Evolutionary conservation across 208 protist species (phyloP).

Genomic region (Crithidia sp.): DNA sequence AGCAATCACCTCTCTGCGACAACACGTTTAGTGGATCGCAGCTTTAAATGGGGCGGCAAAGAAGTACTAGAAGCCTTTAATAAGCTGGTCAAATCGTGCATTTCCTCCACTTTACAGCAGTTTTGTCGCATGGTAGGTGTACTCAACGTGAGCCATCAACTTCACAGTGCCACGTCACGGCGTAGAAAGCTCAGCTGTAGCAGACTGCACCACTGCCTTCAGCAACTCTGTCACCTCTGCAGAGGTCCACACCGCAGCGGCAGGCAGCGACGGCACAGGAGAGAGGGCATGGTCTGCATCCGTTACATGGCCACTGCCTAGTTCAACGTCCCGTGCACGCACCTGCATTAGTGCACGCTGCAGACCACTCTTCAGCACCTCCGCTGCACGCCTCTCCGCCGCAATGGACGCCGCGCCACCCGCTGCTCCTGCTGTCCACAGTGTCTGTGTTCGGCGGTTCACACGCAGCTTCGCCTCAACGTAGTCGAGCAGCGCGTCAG

Average conservation of each 20-base stretch:
- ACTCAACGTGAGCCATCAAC: too few species aligned
- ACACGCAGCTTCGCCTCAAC: constrained; percentile 63
- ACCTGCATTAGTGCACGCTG: constrained; percentile 2
- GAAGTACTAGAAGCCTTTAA: too few species aligned
- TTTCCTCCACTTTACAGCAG: too few species aligned
- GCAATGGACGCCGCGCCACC: neutral
- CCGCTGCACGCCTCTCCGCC: neutral
- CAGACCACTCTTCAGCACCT: neutral
- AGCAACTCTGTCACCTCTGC: neutral
- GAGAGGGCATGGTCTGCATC: too few species aligned
- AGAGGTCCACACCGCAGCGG: neutral
- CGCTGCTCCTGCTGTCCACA: neutral
- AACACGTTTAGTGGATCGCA: too few species aligned
- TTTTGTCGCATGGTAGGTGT: too few species aligned
- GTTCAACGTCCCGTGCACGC: neutral
- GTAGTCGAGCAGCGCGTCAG: constrained; percentile 41
- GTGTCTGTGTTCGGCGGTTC: constrained; percentile 31
- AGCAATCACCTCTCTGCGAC: too few species aligned
- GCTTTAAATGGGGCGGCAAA: too few species aligned
- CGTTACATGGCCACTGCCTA: neutral
- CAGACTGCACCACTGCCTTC: neutral
- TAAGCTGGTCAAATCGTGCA: too few species aligned
- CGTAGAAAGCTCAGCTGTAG: neutral
- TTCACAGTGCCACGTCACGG: neutral
- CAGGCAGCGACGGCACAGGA: too few species aligned